Base-by-base conservation (phyloP, 2,329 filamentous ascomycete species). In the Fusarium sambucinum region DNA sequence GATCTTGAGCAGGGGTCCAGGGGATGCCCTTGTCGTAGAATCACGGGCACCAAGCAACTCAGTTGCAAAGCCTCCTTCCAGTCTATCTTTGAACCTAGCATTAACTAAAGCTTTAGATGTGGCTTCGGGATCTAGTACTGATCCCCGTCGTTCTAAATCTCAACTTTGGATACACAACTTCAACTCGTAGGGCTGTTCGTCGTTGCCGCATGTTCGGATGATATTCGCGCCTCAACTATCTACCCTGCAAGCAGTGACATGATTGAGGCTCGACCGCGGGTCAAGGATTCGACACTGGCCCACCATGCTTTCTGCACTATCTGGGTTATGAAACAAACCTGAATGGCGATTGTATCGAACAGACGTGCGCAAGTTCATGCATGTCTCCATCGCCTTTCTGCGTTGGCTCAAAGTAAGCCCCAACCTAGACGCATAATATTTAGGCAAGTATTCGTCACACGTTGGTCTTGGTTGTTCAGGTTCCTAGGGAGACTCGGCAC, bases 101-200 rank as follows among this genome's bases (percentile, higher is more conserved):
- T 52, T 17, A 8, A 42, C 40, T 42, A 16, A 13, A 30, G 32
- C 17, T 25, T 21, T 46, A n/a, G 30, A 32, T 37, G 53, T 64
- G 35, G 60, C 60, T 65, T 64, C 61, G 46, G 60, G 60, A 59
- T 37, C 41, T 64, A 64, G 42, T 47, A 64, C 12, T 59, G 40
- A 44, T 5, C 21, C 37, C 44, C 51, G 51, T 35, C 21, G 21
- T 19, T 27, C 14, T 14, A 42, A 29, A 4, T 21, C 4, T 13
- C 21, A 42, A 30, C 13, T 5, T 21, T n/a, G 17, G 27, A 45
- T 19, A 12, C 19, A 45, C 27, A 7, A 16, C 40, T 35, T 8
- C 17, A 54, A 9, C 17, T 10, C 6, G 25, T 25, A n/a, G 16
- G 8, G 12, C 10, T 19, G 17, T 45, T 38, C 7, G 27, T 38